Evolutionary conservation across 495 filamentous ascomycete species (phyloP).

Genomic region (Beverwykella pulmonaria): DNA sequence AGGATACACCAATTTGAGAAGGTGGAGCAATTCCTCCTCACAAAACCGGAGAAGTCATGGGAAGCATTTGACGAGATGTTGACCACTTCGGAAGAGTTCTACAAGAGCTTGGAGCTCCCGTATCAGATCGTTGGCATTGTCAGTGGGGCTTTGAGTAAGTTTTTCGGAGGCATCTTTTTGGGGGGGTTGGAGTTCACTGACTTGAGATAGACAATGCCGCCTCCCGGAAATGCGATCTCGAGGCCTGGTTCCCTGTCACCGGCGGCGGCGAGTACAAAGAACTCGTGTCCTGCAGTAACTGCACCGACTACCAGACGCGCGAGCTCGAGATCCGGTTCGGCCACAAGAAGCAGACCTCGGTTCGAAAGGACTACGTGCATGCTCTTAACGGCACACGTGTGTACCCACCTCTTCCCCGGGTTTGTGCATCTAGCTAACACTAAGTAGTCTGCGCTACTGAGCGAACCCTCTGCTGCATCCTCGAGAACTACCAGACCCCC

Average conservation of each 20-base stretch:
- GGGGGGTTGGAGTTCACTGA: neutral
- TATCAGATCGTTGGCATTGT: conserved; percentile 92
- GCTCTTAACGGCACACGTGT: conserved; percentile 66
- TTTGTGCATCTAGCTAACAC: conserved; percentile 41
- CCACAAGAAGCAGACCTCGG: conserved; percentile 73
- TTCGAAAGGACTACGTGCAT: conserved; percentile 91
- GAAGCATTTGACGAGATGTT: conserved; percentile 93
- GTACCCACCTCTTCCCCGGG: neutral
- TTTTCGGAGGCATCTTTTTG: neutral
- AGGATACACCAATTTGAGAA: conserved; percentile 99
- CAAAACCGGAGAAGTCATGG: conserved; percentile 94
- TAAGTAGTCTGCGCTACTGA: conserved; percentile 81
- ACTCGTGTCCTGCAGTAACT: conserved; percentile 83
- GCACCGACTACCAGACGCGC: conserved; percentile 91
- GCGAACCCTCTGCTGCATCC: conserved; percentile 86
- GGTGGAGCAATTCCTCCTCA: conserved; percentile 59
- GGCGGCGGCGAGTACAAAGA: conserved; percentile 94
- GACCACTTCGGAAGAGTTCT: conserved; percentile 85
- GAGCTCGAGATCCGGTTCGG: conserved; percentile 76
- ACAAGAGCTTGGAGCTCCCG: conserved; percentile 82
- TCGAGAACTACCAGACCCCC: conserved; percentile 95
- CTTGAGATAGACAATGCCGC: conserved; percentile 73
- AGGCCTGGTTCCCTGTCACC: conserved; percentile 97
- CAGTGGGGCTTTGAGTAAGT: conserved; percentile 58
- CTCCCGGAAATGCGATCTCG: conserved; percentile 91